Evolutionary conservation across 2,329 filamentous ascomycete species (phyloP), one percentile per base, ranked within the genome.

Genomic region (Hypoxylon sp.): DNA sequence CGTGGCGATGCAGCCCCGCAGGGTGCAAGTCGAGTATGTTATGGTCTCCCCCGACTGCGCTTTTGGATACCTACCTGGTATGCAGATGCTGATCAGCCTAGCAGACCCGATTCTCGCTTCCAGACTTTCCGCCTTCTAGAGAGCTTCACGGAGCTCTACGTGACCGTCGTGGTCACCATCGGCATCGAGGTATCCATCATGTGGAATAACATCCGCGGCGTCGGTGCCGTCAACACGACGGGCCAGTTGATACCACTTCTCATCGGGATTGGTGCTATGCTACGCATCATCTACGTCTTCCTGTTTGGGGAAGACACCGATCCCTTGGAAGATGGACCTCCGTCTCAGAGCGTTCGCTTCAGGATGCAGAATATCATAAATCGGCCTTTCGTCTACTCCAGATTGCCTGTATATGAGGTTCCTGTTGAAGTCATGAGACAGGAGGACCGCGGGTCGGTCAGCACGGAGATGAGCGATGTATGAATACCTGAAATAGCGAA

Each of bases 121-220:
- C 7, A 39, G 34, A 5, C 4, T 4, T 13, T 41, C n/a, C n/a
- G n/a, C 19, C 37, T 41, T 8, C 37, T 41, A 3, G 37, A 6
- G 4, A 41, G 4, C n/a, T 10, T 41, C 37, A 41, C 37, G 15
- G 37, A 41, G 37, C 37, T 41, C 37, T 41, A 19, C n/a, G 37
- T 41, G 2, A 6, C 37, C n/a, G 37, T 19, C 37, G 37, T 41
- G 37, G 3, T 41, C n/a, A 41, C 37, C 4, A 19, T 19, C n/a
- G 37, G 15, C 7, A 41, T 41, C 37, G 37, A 41, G 37, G n/a
- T 41, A 3, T 3, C 37, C n/a, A 41, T 41, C 37, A 10, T 6
- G 37, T 41, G 37, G 37, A 41, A 41, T 19, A n/a, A n/a, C 15
- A 41, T 41, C 37, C 37, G 37, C 15, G 37, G 37, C 37, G 37